Percentiles rank a stretch among this genome's conserved stretches.
These are phyloP conservation scores for Tricholomella constricta DNA, from an alignment of 768 basidiomycete species.

Conservation along the genomic window DNA sequence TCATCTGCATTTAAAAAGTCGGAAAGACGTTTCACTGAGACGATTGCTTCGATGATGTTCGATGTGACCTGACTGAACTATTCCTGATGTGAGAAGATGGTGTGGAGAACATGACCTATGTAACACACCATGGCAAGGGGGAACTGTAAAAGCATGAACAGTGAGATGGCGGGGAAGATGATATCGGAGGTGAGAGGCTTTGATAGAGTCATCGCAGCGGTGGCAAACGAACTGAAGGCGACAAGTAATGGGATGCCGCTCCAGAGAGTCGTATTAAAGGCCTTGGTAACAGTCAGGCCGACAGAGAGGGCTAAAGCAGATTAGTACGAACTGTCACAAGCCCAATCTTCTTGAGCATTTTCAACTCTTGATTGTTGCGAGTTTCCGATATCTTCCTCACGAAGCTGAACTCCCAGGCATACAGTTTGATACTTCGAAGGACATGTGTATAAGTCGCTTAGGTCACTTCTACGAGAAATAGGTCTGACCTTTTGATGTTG, in stretches of 20 bases:
- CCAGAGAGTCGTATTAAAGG: constrained; percentile 67
- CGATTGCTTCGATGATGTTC: constrained; percentile 83
- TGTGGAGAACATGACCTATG: neutral
- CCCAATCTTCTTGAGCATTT: constrained; percentile 82
- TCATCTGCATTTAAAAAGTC: constrained; percentile 78
- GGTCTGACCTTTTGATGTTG: constrained; percentile 78
- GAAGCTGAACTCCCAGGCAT: constrained; percentile 95
- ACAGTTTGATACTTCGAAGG: constrained; percentile 76
- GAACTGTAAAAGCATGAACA: constrained; percentile 87
- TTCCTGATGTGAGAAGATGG: neutral
- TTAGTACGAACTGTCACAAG: constrained; percentile 55
- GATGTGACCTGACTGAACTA: constrained; percentile 74
- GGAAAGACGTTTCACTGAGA: constrained; percentile 79
- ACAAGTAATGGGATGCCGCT: constrained; percentile 72
- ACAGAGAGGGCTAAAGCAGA: neutral
- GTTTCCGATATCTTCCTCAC: constrained; percentile 76
- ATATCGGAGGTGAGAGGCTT: constrained; percentile 83
- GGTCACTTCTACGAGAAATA: neutral
- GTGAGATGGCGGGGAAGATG: constrained; percentile 94
- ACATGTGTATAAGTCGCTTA: neutral
- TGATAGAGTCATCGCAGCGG: constrained; percentile 60
- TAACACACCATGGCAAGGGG: constrained; percentile 75
- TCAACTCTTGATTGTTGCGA: constrained; percentile 80
- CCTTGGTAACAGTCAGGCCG: constrained; percentile 30
- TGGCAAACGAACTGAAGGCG: constrained; percentile 81